Percentiles rank a stretch among this genome's conserved stretches.
Conservation (phyloP, 495 filamentous ascomycete genomes). For the Acidiella bohemica region DNA sequence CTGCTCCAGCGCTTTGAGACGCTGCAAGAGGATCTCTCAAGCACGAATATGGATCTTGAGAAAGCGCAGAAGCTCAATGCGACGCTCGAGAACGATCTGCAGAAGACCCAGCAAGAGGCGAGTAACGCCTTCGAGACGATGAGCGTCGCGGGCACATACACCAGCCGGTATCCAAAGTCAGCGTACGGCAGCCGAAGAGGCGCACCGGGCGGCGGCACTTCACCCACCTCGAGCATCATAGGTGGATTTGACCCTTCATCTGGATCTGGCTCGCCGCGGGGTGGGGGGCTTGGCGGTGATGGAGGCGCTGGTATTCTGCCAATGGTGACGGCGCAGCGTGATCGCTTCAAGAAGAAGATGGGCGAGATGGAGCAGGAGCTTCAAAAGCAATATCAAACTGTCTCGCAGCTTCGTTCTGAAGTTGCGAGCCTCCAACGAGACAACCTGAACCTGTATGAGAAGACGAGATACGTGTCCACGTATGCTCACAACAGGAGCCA, state of each 20-base stretch:
- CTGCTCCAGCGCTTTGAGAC: conserved; percentile 66
- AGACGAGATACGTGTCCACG: conserved; percentile 87
- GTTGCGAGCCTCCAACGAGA: conserved; percentile 88
- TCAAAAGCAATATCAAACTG: conserved; percentile 62
- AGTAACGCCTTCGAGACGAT: conserved; percentile 68
- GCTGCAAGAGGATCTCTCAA: conserved; percentile 70
- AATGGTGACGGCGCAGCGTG: conserved; percentile 95
- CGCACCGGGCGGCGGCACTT: conserved; percentile 44
- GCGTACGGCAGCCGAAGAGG: conserved; percentile 45
- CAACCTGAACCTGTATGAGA: conserved; percentile 94
- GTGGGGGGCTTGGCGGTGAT: conserved; percentile 40
- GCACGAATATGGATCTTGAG: conserved; percentile 73
- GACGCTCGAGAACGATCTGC: conserved; percentile 85
- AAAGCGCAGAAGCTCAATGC: conserved; percentile 70
- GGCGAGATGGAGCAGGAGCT: conserved; percentile 82
- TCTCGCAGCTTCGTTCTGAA: conserved; percentile 81
- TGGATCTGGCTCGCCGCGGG: conserved; percentile 21
- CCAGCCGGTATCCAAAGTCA: conserved; percentile 67
- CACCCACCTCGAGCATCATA: conserved; percentile 94
- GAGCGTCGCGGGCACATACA: conserved; percentile 89
- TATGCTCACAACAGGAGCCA: conserved; percentile 41
- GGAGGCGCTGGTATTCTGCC: conserved; percentile 85
- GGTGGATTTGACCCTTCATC: conserved; percentile 73
- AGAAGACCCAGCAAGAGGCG: conserved; percentile 71
- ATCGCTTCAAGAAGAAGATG: conserved; percentile 96